These are phyloP conservation scores for Prunus yedoensis DNA, from an alignment of 331 rosid genomes.

Conservation along the genomic window DNA sequence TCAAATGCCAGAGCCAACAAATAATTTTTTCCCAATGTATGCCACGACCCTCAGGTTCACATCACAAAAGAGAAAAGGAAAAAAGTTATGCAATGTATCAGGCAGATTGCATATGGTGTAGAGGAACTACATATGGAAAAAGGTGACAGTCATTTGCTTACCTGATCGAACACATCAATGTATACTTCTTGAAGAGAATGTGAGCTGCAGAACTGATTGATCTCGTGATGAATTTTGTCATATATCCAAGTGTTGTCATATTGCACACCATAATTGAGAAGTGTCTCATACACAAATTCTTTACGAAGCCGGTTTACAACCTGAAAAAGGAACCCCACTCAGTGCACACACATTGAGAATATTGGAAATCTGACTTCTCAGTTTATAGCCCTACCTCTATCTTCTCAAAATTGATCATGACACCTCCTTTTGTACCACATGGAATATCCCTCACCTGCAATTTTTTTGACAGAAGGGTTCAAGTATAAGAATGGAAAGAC, in stretches of 20 bases:
- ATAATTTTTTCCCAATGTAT: neutral
- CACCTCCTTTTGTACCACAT: conserved; percentile 97
- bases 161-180: conserved; percentile 95
- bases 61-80: neutral
- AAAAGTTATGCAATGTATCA: too few relatives aligned
- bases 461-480: neutral
- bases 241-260: conserved; percentile 95
- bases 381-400: conserved; percentile 57
- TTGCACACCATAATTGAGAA: conserved; percentile 74
- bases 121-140: neutral
- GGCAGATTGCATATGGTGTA: neutral
- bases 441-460: conserved; percentile 88
- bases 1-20: neutral
- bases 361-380: conserved; percentile 1
- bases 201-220: conserved; percentile 93
- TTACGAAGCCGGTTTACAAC: conserved; percentile 83
- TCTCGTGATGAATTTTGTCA: conserved; percentile 97
- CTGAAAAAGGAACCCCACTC: conserved; percentile 35
- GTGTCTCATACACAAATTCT: conserved; percentile 68
- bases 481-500: conserved; percentile 12
- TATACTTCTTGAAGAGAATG: conserved; percentile 88
- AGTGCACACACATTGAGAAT: conserved; percentile 7
- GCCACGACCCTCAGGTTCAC: neutral
- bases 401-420: conserved; percentile 87
- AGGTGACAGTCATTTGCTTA: neutral